phyloP scores from a whole-genome alignment of 2,329 filamentous ascomycete species.

The Curvularia spicifera region DNA sequence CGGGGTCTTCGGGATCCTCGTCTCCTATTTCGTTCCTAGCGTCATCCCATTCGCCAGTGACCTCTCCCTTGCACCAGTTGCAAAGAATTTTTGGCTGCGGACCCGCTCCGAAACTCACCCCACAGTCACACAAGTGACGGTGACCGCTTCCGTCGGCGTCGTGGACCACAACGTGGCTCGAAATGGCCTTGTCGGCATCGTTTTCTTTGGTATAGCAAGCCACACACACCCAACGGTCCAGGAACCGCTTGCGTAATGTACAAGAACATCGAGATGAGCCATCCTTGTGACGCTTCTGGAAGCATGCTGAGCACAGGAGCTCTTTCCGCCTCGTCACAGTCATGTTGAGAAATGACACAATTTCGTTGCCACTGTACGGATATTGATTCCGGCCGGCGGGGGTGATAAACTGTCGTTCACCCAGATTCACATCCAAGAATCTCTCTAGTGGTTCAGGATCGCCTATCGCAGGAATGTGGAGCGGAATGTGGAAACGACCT shows the following conservation, averaged over 20 bases:
- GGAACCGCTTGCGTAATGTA: constrained; percentile 25
- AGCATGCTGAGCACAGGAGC: constrained; percentile 23
- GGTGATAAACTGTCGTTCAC: constrained; percentile 12
- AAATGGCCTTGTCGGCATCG: background rate
- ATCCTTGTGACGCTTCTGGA: constrained; percentile 5
- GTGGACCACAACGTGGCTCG: background rate
- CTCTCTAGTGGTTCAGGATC: constrained; percentile 27
- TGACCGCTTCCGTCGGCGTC: constrained; percentile 1
- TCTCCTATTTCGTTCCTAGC: background rate
- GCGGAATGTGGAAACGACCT: constrained; percentile 31
- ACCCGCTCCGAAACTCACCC: background rate
- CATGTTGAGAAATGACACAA: constrained; percentile 5
- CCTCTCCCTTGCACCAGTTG: constrained; percentile 19
- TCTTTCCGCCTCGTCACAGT: constrained; percentile 14
- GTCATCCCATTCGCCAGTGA: constrained; percentile 1
- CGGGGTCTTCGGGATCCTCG: constrained; percentile 1
- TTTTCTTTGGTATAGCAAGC: constrained; percentile 17
- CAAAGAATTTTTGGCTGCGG: constrained; percentile 9
- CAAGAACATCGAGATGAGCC: constrained; percentile 19
- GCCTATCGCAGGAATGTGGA: constrained; percentile 16
- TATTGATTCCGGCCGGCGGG: constrained; percentile 18
- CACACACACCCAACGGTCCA: constrained; percentile 30
- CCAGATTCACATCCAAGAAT: constrained; percentile 32
- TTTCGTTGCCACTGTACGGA: constrained; percentile 26
- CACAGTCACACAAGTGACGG: constrained; percentile 12